Evolutionary conservation across 177 flowering plant genomes (phyloP).

Genomic region (Vitis hybrid): DNA sequence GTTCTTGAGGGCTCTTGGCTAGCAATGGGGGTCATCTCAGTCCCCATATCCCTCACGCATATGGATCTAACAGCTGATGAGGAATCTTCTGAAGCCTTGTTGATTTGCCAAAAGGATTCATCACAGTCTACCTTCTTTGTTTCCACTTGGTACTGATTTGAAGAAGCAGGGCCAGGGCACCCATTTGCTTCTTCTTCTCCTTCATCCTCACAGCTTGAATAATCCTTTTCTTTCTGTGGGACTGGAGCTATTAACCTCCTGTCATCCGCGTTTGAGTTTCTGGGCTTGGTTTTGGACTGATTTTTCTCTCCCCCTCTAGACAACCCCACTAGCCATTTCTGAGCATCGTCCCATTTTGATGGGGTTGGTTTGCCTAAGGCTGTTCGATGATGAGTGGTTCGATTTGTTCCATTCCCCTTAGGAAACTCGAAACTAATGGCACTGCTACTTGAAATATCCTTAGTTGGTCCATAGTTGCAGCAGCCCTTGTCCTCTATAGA

Average conservation of each 20-base stretch:
- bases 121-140: constrained; percentile 46
- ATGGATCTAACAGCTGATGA: constrained; percentile 54
- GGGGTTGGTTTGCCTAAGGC: constrained; percentile 81
- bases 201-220: constrained; percentile 40
- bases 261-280: constrained; percentile 92
- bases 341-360: constrained; percentile 98
- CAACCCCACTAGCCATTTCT: constrained; percentile 91
- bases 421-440: constrained; percentile 63
- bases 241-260: constrained; percentile 67
- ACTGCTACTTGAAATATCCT: constrained; percentile 38
- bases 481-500: constrained; percentile 67
- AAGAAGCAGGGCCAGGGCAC: not conserved
- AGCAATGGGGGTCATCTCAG: constrained; percentile 95
- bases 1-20: constrained; percentile 95
- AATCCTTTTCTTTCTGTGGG: constrained; percentile 60
- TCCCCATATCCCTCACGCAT: constrained; percentile 95
- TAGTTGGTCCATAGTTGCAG: constrained; percentile 39
- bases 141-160: not conserved
- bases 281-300: constrained; percentile 48
- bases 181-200: constrained; percentile 20
- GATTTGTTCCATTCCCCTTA: constrained; percentile 45
- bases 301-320: constrained; percentile 61
- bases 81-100: constrained; percentile 35
- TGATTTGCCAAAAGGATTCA: constrained; percentile 66
- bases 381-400: constrained; percentile 51